Base-by-base conservation (phyloP, 306 rosid species). In the Vicia sativa region DNA sequence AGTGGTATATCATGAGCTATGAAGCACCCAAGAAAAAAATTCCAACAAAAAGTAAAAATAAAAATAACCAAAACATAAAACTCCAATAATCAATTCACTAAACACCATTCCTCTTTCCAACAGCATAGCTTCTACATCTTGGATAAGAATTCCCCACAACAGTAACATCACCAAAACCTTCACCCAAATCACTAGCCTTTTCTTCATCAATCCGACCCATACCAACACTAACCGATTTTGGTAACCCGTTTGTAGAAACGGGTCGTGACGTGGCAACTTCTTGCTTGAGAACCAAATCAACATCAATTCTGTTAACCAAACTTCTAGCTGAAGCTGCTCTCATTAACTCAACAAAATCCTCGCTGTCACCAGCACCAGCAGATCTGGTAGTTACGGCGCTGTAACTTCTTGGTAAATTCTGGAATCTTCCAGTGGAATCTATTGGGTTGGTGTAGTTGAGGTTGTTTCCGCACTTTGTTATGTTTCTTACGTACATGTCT, bases 131-230 rank as follows among this genome's bases (percentile, higher is more conserved):
- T 81, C 65, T 87, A 77, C 92, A 87, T 76, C 97, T 75, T 0
- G 95, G 97, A 68, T 82, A 71, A 3, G 73, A 23, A 49, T 75
- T 66, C 0, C 81, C 56, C 38, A 34, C 31, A n/a, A 2, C 77
- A 9, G 26, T 12, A 37, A 3, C 78, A 6, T 15, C 70, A 0
- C 54, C 70, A 6, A 13, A 67, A 0, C 58, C 67, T 2, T 74
- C 84, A 4, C 68, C 80, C 35, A 79, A 73, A 21, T 89, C 96
- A 46, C 9, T 43, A 7, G 88, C 69, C 35, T 35, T 49, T 28
- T 87, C 92, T 70, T 90, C 97, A 21, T 87, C 97, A 23, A 90
- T 87, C 64, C 70, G 71, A 0, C 90, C 82, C 97, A 90, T 90
- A 1, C 86, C 95, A 4, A 90, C 97, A 56, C 89, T 90, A 3